These are phyloP conservation scores for Xylaria sp. DNA, from an alignment of 2,329 filamentous ascomycete species.

Conservation along the genomic window DNA sequence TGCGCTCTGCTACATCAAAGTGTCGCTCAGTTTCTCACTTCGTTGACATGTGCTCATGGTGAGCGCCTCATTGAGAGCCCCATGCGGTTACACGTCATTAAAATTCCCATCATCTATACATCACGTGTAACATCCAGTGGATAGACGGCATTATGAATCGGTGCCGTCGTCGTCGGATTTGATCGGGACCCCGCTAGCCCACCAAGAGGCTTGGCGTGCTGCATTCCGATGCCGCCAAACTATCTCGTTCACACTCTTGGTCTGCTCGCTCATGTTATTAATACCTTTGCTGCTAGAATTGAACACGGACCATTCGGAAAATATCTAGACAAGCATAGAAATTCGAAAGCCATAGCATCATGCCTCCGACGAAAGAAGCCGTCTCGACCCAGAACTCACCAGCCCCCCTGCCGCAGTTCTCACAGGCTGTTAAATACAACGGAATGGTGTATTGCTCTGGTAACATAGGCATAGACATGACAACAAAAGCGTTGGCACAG, in stretches of 20 bases:
- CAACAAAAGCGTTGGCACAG: conserved; percentile 59
- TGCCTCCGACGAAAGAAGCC: conserved; percentile 28
- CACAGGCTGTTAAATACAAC: conserved; percentile 65
- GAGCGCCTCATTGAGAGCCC: no score
- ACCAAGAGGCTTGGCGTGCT: neutral
- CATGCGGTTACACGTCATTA: no score
- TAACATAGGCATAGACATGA: conserved; percentile 62
- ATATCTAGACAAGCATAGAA: neutral
- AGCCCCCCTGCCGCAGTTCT: conserved; percentile 60
- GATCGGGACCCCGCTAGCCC: no score
- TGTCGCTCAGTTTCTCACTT: no score
- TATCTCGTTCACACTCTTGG: no score
- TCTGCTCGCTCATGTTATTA: no score
- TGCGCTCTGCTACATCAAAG: no score
- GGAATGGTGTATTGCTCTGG: conserved; percentile 76
- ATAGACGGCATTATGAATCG: no score
- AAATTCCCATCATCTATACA: no score
- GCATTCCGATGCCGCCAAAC: neutral
- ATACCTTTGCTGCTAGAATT: neutral
- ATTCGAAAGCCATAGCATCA: neutral
- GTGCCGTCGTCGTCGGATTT: no score
- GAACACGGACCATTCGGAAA: neutral
- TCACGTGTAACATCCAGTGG: no score
- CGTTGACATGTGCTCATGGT: no score
- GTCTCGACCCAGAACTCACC: conserved; percentile 56